Base-by-base conservation (phyloP, 2,329 filamentous ascomycete species). In the Lachnellula hyalina region DNA sequence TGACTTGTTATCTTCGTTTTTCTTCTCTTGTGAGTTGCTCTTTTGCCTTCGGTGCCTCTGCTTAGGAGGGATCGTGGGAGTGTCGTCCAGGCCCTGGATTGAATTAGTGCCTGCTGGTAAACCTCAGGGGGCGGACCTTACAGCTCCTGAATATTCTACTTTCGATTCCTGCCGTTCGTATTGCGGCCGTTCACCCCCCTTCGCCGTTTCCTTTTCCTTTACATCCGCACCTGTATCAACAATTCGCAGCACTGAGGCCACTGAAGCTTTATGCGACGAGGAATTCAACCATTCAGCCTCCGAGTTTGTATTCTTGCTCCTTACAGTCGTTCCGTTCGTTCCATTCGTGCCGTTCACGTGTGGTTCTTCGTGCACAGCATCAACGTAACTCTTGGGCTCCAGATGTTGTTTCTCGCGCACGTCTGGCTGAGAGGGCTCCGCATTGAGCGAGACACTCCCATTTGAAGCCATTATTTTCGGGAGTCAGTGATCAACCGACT, bases 361-460 rank as follows among this genome's bases (percentile, higher is more conserved):
- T 47, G 59, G 45, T 17, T 56, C 55, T 48, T 65, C 59, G 51
- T 68, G 63, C 4, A 61, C 65, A 32, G 65, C 72, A 59, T 70
- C 69, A 46, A 68, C 71, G 54, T 73, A 74, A 25, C 70, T 72
- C 57, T 74, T 75, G 14, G 60, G 73, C 40, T 68, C 63, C 8
- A 72, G 64, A 42, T 68, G 53, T 28, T 67, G 55, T 52, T 68
- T 63, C 56, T 67, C 58, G 54, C 68, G 68, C 41, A 68, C 68
- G 49, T 65, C 59, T 12, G 68, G 65, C 12, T 62, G 40, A 25
- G 70, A 64, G 28, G 71, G 68, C 57, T 71, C 68, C 6, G 65
- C 41, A 51, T 61, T 65, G 38, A 61, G 59, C 44, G 56, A 53
- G 21, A 54, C 52, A 32, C 47, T 54, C 40, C 35, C 46, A 28